Percentiles rank a stretch among this genome's conserved stretches.
Conservation (phyloP, 805 yeast genomes). For the Schizosaccharomyces lindneri region DNA sequence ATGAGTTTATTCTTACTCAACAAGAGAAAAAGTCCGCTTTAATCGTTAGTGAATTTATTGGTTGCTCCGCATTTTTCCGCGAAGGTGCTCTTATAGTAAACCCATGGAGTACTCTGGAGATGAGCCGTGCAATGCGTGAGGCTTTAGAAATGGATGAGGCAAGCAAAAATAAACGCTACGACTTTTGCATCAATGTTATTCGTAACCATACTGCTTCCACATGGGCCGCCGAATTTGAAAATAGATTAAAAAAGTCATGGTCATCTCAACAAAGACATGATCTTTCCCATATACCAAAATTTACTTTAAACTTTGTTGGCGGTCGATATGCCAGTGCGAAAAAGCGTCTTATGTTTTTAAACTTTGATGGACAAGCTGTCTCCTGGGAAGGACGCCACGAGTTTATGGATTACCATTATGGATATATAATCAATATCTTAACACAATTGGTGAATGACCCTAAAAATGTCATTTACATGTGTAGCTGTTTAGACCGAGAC, state of each 20-base stretch:
- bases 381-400: slow-evolving; percentile 5
- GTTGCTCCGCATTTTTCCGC: slow-evolving; percentile 58
- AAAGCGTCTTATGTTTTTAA: slow-evolving; percentile 26
- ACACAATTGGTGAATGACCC: slow-evolving; percentile 33
- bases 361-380: slow-evolving; percentile 20
- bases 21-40: slow-evolving; percentile 32
- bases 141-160: slow-evolving; percentile 40
- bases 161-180: slow-evolving; percentile 43
- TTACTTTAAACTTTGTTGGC: slow-evolving; percentile 16
- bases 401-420: slow-evolving; percentile 14
- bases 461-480: slow-evolving; percentile 41
- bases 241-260: slow-evolving; percentile 29
- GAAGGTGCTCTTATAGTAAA: slow-evolving; percentile 51
- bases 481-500: slow-evolving; percentile 36
- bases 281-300: slow-evolving; percentile 12
- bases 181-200: slow-evolving; percentile 31
- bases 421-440: slow-evolving; percentile 31
- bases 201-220: slow-evolving; percentile 39
- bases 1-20: slow-evolving; percentile 68
- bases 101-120: slow-evolving; percentile 64
- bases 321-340: slow-evolving; percentile 13
- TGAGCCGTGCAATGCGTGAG: slow-evolving; percentile 34
- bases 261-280: slow-evolving; percentile 21
- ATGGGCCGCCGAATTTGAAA: slow-evolving; percentile 44
- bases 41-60: slow-evolving; percentile 77